A percentile compares a stretch with the other conserved stretches of the same genome.
phyloP scores from a whole-genome alignment of 306 rosid species.

The Comarum palustre region DNA sequence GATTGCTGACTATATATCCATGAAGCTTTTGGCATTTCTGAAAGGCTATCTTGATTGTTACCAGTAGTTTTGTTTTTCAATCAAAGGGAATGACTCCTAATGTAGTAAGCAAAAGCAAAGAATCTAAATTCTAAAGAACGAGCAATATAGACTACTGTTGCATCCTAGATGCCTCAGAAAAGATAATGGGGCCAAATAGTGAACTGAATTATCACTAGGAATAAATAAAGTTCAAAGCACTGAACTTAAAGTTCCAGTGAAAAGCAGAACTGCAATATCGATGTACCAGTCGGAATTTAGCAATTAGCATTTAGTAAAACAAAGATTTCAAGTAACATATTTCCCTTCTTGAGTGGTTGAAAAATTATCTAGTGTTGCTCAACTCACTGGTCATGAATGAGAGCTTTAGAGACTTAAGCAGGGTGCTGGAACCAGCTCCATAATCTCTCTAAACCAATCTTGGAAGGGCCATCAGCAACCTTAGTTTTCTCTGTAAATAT shows the following conservation, averaged over 20 bases:
- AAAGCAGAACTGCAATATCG: neutral
- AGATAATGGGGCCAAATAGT: conserved; percentile 1
- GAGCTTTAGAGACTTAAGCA: neutral
- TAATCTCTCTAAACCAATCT: neutral
- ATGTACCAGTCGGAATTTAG: neutral
- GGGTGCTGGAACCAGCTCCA: neutral
- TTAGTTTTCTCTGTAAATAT: neutral
- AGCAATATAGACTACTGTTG: neutral
- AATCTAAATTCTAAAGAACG: neutral
- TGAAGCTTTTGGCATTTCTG: neutral
- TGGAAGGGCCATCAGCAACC: neutral
- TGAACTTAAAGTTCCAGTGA: neutral
- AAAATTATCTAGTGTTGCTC: too few relatives aligned
- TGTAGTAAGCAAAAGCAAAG: neutral
- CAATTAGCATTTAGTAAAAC: too few relatives aligned
- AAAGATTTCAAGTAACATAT: too few relatives aligned
- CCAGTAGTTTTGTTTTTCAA: neutral
- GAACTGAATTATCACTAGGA: neutral
- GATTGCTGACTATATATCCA: neutral
- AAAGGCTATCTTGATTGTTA: neutral
- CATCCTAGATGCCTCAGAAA: neutral
- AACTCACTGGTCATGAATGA: neutral
- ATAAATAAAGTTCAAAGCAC: neutral
- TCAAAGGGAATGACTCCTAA: neutral
- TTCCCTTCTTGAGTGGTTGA: too few relatives aligned